These are phyloP conservation scores for Pseudoperonospora humuli DNA, from an alignment of 352 stramenopile species.

Conservation along the genomic window DNA sequence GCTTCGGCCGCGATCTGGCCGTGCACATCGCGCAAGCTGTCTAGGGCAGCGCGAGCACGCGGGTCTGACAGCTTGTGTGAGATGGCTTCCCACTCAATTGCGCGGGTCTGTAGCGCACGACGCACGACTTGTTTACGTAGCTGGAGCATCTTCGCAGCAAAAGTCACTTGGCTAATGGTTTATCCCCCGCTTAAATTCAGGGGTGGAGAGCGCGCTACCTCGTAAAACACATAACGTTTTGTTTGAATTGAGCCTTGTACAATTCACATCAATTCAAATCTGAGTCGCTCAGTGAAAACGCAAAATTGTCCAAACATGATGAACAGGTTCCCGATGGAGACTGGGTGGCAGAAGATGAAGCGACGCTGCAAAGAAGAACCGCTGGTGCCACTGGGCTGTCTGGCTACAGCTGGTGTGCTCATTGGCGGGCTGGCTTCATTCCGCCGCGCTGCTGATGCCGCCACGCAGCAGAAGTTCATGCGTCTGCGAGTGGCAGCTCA, in stretches of 20 bases:
- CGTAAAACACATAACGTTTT: slow-evolving; percentile 11
- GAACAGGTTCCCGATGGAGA: slow-evolving; percentile 41
- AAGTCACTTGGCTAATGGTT: slow-evolving; percentile 28
- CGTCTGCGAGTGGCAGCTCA: slow-evolving; percentile 62
- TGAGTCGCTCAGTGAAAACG: not conserved
- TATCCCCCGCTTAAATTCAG: slow-evolving; percentile 19
- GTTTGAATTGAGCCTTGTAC: slow-evolving; percentile 6
- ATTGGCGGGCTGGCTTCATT: slow-evolving; percentile 61
- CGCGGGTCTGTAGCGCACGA: slow-evolving; percentile 42
- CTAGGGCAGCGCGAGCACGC: slow-evolving; percentile 62
- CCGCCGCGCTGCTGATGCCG: slow-evolving; percentile 46
- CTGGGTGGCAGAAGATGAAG: slow-evolving; percentile 75
- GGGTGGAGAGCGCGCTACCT: slow-evolving; percentile 19
- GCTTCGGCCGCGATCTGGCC: slow-evolving; percentile 71
- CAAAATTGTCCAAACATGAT: too few relatives aligned
- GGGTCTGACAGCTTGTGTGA: slow-evolving; percentile 71
- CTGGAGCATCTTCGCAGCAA: slow-evolving; percentile 46
- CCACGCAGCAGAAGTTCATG: slow-evolving; percentile 81
- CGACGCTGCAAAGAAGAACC: slow-evolving; percentile 63
- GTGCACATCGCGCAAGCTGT: slow-evolving; percentile 71
- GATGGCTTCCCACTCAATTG: slow-evolving; percentile 62
- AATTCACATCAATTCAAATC: slow-evolving; percentile 8
- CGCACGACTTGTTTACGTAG: slow-evolving; percentile 72
- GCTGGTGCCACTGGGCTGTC: slow-evolving; percentile 63
- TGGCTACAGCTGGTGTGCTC: slow-evolving; percentile 56